These are phyloP conservation scores for Mrakia frigida DNA, from an alignment of 768 basidiomycete genomes.

Conservation along the genomic window DNA sequence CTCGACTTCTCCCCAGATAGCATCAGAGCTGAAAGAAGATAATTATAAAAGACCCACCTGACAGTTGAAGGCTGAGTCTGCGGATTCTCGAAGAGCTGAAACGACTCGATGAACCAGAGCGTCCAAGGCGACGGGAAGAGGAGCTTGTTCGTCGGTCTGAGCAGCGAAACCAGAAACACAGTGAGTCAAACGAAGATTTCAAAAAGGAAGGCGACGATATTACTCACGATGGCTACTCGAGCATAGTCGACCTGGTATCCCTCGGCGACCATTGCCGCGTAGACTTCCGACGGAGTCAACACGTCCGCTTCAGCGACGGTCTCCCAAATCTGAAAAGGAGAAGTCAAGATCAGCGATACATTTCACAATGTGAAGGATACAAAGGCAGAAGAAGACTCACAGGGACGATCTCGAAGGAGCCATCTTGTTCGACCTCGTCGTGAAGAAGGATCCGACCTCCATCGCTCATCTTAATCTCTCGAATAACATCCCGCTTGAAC, in stretches of 20 bases:
- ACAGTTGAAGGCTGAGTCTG: constrained; percentile 74
- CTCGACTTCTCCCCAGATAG: too few relatives aligned
- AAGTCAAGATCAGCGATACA: too few relatives aligned
- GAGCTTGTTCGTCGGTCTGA: constrained; percentile 97
- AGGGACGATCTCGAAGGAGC: constrained; percentile 82
- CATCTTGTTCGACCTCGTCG: constrained; percentile 90
- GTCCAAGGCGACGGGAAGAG: constrained; percentile 76
- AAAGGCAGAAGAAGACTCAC: neutral
- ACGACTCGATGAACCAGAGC: constrained; percentile 70
- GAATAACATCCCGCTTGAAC: constrained; percentile 80
- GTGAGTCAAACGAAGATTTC: neutral
- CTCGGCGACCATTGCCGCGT: constrained; percentile 41
- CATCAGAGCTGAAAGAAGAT: neutral
- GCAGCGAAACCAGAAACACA: constrained; percentile 12
- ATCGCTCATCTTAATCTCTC: constrained; percentile 62
- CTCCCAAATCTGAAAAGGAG: constrained; percentile 65
- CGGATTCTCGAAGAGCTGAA: constrained; percentile 50
- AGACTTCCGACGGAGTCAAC: constrained; percentile 45
- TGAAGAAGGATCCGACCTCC: constrained; percentile 80
- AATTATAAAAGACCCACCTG: constrained; percentile 58
- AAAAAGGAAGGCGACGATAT: too few relatives aligned
- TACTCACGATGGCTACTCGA: constrained; percentile 89
- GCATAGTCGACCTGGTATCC: constrained; percentile 47
- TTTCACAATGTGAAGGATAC: neutral
- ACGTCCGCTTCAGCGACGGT: constrained; percentile 53